Conservation (phyloP, 2,329 filamentous ascomycete species). For the Paramyrothecium roridum region DNA sequence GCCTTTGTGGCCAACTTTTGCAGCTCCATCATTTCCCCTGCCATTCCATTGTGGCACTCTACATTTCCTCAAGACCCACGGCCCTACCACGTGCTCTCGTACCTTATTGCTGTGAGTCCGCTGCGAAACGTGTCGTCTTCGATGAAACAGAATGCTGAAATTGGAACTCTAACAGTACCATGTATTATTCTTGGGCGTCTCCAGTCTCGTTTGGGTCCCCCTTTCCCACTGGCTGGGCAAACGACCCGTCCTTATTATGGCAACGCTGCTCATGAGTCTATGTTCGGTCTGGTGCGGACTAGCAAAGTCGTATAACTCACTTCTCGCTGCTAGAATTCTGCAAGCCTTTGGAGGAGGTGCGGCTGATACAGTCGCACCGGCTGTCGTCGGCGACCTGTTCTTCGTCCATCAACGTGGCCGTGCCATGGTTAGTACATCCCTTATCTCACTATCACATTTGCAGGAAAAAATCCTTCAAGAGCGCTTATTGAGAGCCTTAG, state of each 20-base stretch:
- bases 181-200: constrained; percentile 26
- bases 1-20: constrained; percentile 30
- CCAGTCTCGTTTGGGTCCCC: constrained; percentile 33
- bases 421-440: constrained; percentile 19
- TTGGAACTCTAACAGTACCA: constrained; percentile 18
- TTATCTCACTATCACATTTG: background rate
- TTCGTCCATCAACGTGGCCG: constrained; percentile 30
- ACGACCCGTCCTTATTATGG: constrained; percentile 23
- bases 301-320: constrained; percentile 13
- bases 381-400: constrained; percentile 30
- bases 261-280: constrained; percentile 21
- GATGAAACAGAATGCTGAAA: background rate
- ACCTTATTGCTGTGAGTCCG: constrained; percentile 24
- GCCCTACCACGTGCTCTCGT: constrained; percentile 19
- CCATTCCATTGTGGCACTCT: constrained; percentile 25
- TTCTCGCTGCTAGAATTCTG: constrained; percentile 24
- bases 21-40: constrained; percentile 26
- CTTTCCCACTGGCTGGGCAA: constrained; percentile 31
- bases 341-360: constrained; percentile 29
- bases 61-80: constrained; percentile 21
- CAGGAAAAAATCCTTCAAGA: no score
- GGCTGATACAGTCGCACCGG: constrained; percentile 29
- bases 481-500: background rate
- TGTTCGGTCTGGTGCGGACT: constrained; percentile 23
- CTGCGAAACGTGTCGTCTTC: background rate